Percentiles rank a stretch among this genome's conserved stretches.
Evolutionary conservation across 192 early-diverging fungal species (phyloP).

Genomic region (Endogone sp.): DNA sequence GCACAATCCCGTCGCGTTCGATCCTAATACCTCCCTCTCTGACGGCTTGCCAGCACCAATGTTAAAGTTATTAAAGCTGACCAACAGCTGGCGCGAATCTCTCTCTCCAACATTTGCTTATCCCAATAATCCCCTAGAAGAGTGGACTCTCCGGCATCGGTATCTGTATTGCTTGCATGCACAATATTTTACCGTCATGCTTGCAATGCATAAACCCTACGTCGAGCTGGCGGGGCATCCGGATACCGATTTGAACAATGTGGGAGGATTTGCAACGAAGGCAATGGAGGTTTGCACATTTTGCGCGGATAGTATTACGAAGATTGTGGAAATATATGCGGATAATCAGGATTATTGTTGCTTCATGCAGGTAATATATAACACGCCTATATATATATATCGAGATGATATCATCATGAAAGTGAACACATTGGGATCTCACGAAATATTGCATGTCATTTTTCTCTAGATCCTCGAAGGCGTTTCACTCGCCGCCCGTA

Average conservation of each 20-base stretch:
- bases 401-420: too few relatives aligned
- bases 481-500: not conserved
- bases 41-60: not conserved
- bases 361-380: not conserved
- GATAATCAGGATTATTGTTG: not conserved
- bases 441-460: too few relatives aligned
- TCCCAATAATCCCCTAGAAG: not conserved
- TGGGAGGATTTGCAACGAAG: not conserved
- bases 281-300: not conserved
- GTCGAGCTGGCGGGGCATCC: not conserved
- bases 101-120: constrained; percentile 2
- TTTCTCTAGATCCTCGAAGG: not conserved
- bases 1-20: not conserved
- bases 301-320: not conserved
- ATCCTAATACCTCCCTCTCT: not conserved
- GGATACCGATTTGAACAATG: not conserved
- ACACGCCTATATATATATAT: too few relatives aligned
- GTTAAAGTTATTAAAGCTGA: constrained; percentile 6
- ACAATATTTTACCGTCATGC: constrained; percentile 12
- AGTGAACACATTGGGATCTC: too few relatives aligned
- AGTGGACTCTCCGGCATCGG: constrained; percentile 13
- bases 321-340: not conserved
- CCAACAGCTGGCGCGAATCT: constrained; percentile 6
- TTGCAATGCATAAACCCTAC: constrained; percentile 11
- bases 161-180: constrained; percentile 11